Percentiles rank a stretch among this genome's conserved stretches.
These are phyloP conservation scores for Grigorovia humatica DNA, from an alignment of 805 yeast genomes.

Conservation along the genomic window DNA sequence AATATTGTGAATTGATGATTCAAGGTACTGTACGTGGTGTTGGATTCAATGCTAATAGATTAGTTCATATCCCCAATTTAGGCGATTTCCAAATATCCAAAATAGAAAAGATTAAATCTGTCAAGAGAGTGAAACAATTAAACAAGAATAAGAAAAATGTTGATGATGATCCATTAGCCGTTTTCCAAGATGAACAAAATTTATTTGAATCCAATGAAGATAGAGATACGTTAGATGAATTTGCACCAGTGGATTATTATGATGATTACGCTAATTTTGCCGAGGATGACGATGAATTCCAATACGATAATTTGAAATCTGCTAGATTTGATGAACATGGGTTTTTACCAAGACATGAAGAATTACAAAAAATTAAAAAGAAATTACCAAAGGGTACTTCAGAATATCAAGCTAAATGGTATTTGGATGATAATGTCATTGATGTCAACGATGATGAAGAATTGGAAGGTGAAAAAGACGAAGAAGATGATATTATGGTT, in stretches of 20 bases:
- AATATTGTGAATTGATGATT: slow-evolving; percentile 39
- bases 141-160: slow-evolving; percentile 6
- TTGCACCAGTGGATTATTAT: slow-evolving; percentile 40
- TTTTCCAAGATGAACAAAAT: slow-evolving; percentile 11
- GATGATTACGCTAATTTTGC: slow-evolving; percentile 32
- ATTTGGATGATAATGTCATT: slow-evolving; percentile 44
- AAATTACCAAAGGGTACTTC: slow-evolving; percentile 68
- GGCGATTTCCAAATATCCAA: slow-evolving; percentile 78
- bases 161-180: slow-evolving; percentile 8
- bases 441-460: slow-evolving; percentile 29
- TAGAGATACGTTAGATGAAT: slow-evolving; percentile 51
- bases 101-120: slow-evolving; percentile 42
- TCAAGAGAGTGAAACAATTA: slow-evolving; percentile 22
- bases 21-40: slow-evolving; percentile 83
- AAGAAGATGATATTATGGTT: slow-evolving; percentile 15
- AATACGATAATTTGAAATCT: slow-evolving; percentile 22
- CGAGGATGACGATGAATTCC: slow-evolving; percentile 29
- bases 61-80: slow-evolving; percentile 76
- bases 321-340: slow-evolving; percentile 35
- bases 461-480: slow-evolving; percentile 24
- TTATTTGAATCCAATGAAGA: slow-evolving; percentile 30
- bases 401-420: slow-evolving; percentile 74
- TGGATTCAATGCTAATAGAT: slow-evolving; percentile 67
- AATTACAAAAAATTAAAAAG: slow-evolving; percentile 20
- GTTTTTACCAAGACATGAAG: slow-evolving; percentile 29